Evolutionary conservation across 2,329 filamentous ascomycete species (phyloP), one percentile per base, ranked within the genome.

Genomic region (Phyllosticta capitalensis): DNA sequence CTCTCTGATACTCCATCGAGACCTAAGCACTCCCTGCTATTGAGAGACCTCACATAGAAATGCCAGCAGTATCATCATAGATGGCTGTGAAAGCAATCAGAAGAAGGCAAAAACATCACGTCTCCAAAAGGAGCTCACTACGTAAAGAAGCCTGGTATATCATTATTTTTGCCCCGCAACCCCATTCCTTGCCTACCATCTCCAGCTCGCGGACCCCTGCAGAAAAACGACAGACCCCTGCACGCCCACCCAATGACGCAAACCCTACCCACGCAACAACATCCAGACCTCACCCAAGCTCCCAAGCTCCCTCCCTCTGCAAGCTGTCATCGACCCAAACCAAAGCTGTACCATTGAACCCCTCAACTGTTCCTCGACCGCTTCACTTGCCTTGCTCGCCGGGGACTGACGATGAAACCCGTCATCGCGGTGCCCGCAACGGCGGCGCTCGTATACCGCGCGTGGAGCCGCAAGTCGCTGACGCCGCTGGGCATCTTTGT

Each of bases 401-500:
- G 54, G 26, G 45, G 54, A 52, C 56, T 53, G 26, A 60, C 26
- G 12, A 67, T 68, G 66, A 67, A 67, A 28, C 62, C 63, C 9
- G 55, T 58, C 52, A 64, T 68, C 48, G 65, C 65, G 20, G 59
- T 64, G 22, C 63, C 72, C 50, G 69, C 70, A 4, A 73, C 67
- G 56, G 64, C 68, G 50, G 72, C 69, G 12, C 69, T 75, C 26
- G 69, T 74, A 2, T 74, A 72, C 55, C 67, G 73, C 48, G 73
- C 73, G 9, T 74, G 68, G 64, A 74, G 71, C 3, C 66, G 69
- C 21, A 74, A 74, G 59, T 92, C 87, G 22, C 81, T 99, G 48
- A 97, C 92, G 0, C 83, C 87, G 0, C 75, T 80, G 6, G 92
- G 92, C 62, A 83, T 96, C 65, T 65, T 87, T 45, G 82, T 83